phyloP scores from a whole-genome alignment of 202 grass and related monocot species.

The Setaria viridis region DNA sequence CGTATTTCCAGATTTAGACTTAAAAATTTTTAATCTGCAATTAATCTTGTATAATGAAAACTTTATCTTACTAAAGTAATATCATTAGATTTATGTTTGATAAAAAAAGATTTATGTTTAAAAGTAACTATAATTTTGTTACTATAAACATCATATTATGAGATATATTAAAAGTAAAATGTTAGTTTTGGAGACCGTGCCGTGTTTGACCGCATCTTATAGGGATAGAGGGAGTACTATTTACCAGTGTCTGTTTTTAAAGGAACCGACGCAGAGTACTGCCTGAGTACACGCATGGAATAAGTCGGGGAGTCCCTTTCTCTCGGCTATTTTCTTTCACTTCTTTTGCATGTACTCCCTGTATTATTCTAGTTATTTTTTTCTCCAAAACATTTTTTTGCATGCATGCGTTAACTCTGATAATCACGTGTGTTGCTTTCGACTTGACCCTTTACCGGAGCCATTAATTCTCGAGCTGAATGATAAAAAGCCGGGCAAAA shows the following conservation, averaged over 20 bases:
- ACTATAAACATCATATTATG: no score
- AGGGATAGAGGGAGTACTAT: no score
- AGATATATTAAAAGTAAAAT: no score
- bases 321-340: background rate
- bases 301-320: background rate
- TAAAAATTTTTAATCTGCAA: no score
- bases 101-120: no score
- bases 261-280: background rate
- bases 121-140: no score
- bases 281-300: background rate
- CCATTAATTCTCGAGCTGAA: constrained; percentile 18
- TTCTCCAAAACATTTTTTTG: background rate
- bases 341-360: background rate
- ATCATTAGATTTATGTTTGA: no score
- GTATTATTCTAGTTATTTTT: background rate
- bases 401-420: constrained; percentile 14
- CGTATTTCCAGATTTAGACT: no score
- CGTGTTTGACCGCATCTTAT: no score
- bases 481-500: constrained; percentile 23
- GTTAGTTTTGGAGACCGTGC: no score
- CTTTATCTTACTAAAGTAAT: no score
- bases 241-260: background rate
- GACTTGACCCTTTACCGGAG: background rate
- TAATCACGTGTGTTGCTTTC: background rate
- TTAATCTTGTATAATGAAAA: no score